Percentiles rank a stretch among this genome's conserved stretches.
These are phyloP conservation scores for Bombardia bombarda DNA, from an alignment of 495 filamentous ascomycete species.

Conservation along the genomic window DNA sequence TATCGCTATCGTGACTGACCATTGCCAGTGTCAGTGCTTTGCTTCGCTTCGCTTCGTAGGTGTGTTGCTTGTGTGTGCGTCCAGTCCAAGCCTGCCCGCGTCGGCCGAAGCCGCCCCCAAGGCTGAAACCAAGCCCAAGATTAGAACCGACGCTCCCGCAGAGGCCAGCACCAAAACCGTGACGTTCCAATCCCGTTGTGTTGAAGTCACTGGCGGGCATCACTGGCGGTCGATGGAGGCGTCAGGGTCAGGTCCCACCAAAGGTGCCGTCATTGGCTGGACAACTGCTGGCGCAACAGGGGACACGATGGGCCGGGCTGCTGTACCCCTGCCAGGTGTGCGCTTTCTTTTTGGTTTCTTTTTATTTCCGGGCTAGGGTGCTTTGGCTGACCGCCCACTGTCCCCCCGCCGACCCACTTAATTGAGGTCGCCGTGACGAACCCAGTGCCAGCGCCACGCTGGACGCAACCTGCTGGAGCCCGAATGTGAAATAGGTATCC, in stretches of 20 bases:
- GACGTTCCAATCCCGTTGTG: conserved; percentile 3
- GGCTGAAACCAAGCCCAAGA: conserved; percentile 6
- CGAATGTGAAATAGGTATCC: too few relatives aligned
- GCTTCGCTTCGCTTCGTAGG: too few relatives aligned
- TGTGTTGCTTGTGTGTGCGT: too few relatives aligned
- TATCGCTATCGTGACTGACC: too few relatives aligned
- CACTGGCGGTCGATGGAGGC: conserved; percentile 10
- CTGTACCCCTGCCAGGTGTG: conserved; percentile 7
- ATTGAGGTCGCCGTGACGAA: neutral
- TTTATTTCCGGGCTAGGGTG: neutral
- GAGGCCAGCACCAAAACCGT: neutral
- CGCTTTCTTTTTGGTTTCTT: too few relatives aligned
- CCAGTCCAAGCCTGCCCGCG: too few relatives aligned
- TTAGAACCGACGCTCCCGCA: conserved; percentile 5
- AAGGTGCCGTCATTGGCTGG: conserved; percentile 19
- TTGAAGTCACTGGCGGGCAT: neutral
- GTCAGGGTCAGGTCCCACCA: conserved; percentile 9
- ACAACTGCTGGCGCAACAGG: conserved; percentile 6
- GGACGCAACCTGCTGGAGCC: too few relatives aligned
- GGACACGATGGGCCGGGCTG: conserved; percentile 4
- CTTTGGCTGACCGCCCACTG: neutral
- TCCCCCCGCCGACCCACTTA: conserved; percentile 1
- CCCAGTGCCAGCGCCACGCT: neutral
- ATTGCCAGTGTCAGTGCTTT: too few relatives aligned
- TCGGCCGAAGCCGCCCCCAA: too few relatives aligned